A percentile compares a stretch with the other conserved stretches of the same genome.
Evolutionary conservation across 129 eudicot genomes (phyloP).

Genomic region (Calendula officinalis): DNA sequence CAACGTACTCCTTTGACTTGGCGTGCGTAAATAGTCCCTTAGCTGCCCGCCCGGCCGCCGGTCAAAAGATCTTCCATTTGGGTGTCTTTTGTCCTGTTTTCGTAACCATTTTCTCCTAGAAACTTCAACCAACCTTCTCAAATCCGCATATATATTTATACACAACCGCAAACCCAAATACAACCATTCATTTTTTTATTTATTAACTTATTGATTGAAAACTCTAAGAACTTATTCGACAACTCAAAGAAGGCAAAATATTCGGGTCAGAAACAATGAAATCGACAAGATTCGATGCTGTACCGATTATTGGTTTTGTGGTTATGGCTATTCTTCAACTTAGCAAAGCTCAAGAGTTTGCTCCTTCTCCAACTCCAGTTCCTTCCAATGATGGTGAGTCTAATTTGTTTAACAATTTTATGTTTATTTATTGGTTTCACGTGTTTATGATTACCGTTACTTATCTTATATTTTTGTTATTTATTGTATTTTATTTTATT

Average conservation of each 20-base stretch:
- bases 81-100: neutral
- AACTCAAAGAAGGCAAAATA: neutral
- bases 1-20: slow-evolving; percentile 4
- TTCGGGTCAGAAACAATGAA: slow-evolving; percentile 19
- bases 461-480: neutral
- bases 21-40: neutral
- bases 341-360: slow-evolving; percentile 30
- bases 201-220: neutral
- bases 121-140: slow-evolving; percentile 15
- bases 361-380: slow-evolving; percentile 49
- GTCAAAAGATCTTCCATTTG: slow-evolving; percentile 11
- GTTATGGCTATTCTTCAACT: slow-evolving; percentile 34
- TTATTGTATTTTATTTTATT: neutral
- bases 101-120: slow-evolving; percentile 3
- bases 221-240: neutral
- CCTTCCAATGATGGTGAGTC: slow-evolving; percentile 47
- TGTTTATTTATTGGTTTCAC: no score
- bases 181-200: slow-evolving; percentile 1
- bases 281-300: slow-evolving; percentile 22
- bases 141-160: neutral
- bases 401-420: neutral
- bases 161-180: slow-evolving; percentile 6
- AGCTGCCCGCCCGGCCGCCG: neutral
- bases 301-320: slow-evolving; percentile 39
- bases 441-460: no score